These are phyloP conservation scores for Rubus idaeus DNA, from an alignment of 306 rosid genomes.

Conservation along the genomic window DNA sequence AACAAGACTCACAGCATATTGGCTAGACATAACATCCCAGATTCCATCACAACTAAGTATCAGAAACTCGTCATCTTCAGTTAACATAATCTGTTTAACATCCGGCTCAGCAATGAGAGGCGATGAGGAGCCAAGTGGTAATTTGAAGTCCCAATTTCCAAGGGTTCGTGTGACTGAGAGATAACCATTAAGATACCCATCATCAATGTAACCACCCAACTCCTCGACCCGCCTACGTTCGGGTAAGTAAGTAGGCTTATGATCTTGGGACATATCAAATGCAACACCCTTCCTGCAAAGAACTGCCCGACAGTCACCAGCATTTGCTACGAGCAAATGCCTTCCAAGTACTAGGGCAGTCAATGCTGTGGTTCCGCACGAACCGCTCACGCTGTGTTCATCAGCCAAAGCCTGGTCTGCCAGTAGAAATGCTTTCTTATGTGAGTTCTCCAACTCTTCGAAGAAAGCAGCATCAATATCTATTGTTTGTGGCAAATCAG, in stretches of 20 bases:
- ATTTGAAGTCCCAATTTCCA: slow-evolving; percentile 84
- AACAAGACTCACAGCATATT: slow-evolving; percentile 79
- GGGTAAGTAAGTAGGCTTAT: slow-evolving; percentile 51
- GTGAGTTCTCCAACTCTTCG: slow-evolving; percentile 65
- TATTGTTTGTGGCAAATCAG: slow-evolving; percentile 48
- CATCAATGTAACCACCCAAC: slow-evolving; percentile 55
- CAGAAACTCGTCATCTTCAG: slow-evolving; percentile 83
- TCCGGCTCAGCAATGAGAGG: slow-evolving; percentile 93
- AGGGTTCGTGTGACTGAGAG: slow-evolving; percentile 83
- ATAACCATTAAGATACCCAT: slow-evolving; percentile 61
- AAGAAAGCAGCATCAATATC: slow-evolving; percentile 54
- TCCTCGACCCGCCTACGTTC: slow-evolving; percentile 72
- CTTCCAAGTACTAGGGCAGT: slow-evolving; percentile 83
- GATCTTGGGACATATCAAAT: slow-evolving; percentile 81
- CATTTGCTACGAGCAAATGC: slow-evolving; percentile 85
- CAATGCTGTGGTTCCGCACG: slow-evolving; percentile 88
- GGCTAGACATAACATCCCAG: slow-evolving; percentile 90
- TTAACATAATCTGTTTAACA: slow-evolving; percentile 52
- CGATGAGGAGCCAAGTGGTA: slow-evolving; percentile 61
- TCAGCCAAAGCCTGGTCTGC: slow-evolving; percentile 85
- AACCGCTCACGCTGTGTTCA: slow-evolving; percentile 57
- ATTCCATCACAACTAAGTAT: slow-evolving; percentile 88
- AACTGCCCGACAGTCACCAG: slow-evolving; percentile 96
- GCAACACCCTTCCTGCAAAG: slow-evolving; percentile 82
- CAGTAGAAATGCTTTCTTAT: slow-evolving; percentile 60